phyloP scores from a whole-genome alignment of 257 asterid genomes.

The Verbascum thapsus region DNA sequence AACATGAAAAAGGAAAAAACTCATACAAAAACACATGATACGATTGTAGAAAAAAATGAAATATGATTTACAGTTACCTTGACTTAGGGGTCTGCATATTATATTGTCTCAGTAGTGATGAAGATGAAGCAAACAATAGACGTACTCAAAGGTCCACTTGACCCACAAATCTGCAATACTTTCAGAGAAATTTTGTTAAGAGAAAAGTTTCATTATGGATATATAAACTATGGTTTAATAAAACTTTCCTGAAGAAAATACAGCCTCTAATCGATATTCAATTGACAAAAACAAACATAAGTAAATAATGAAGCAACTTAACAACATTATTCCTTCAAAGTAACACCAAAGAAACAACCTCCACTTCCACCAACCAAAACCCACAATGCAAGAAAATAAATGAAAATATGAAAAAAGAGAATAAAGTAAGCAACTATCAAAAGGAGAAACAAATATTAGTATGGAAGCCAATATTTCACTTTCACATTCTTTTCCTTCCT shows the following conservation, averaged over 20 bases:
- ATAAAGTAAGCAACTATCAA: constrained; percentile 36
- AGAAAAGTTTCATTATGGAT: constrained; percentile 21
- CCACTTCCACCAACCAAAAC: constrained; percentile 92
- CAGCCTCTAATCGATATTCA: constrained; percentile 42
- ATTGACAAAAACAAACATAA: constrained; percentile 33
- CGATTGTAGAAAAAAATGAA: background rate
- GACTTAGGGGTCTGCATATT: constrained; percentile 85
- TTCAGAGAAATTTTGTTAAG: constrained; percentile 46
- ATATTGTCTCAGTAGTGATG: constrained; percentile 31
- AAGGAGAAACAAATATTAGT: constrained; percentile 39
- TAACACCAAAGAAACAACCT: constrained; percentile 76
- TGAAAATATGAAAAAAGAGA: constrained; percentile 11
- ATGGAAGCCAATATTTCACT: constrained; percentile 45
- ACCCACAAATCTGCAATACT: constrained; percentile 56
- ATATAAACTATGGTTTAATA: constrained; percentile 34
- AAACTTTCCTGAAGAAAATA: constrained; percentile 28
- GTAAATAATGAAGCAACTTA: constrained; percentile 40
- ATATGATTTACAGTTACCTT: constrained; percentile 49
- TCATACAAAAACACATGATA: no score
- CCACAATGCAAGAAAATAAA: constrained; percentile 41
- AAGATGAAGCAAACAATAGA: constrained; percentile 31
- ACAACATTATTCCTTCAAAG: constrained; percentile 72
- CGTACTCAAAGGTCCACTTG: constrained; percentile 53
- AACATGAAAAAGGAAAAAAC: background rate
- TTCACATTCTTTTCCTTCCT: constrained; percentile 48